These are phyloP conservation scores for Rhizopus sp. DNA, from an alignment of 371 early-diverging fungal genomes.

Conservation along the genomic window DNA sequence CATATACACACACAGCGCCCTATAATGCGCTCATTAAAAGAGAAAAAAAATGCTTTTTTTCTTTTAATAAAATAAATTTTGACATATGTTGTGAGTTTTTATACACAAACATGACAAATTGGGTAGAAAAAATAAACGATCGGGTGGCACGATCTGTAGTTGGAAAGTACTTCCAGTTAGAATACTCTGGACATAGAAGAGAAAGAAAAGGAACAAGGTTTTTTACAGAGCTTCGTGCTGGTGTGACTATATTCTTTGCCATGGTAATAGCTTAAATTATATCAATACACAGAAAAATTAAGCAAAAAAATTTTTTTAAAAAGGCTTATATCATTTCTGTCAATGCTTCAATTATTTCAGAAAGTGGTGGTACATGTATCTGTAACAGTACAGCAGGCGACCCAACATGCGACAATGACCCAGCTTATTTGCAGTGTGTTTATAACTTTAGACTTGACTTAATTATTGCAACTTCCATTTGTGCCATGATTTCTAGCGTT, in stretches of 20 bases:
- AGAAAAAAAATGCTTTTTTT: conserved; percentile 1
- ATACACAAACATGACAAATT: conserved; percentile 8
- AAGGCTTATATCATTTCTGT: conserved; percentile 53
- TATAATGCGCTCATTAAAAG: neutral
- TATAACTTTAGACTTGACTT: conserved; percentile 65
- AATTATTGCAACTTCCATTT: conserved; percentile 72
- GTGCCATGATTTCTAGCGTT: conserved; percentile 65
- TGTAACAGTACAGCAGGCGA: conserved; percentile 54
- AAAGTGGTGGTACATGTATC: conserved; percentile 75
- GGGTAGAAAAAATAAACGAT: conserved; percentile 48
- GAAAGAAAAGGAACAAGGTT: conserved; percentile 62
- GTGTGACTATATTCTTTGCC: conserved; percentile 50
- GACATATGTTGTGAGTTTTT: neutral
- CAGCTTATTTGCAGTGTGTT: conserved; percentile 63
- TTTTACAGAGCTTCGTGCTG: conserved; percentile 71
- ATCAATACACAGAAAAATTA: neutral
- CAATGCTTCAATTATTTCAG: conserved; percentile 76
- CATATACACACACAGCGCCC: no score
- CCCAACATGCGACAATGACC: conserved; percentile 45
- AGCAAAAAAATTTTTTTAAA: neutral
- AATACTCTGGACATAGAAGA: conserved; percentile 57
- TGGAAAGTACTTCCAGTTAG: conserved; percentile 68
- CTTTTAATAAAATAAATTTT: neutral
- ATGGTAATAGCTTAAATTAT: conserved; percentile 24
- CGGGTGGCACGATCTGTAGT: conserved; percentile 53